Evolutionary conservation across 164 flowering plant genomes (phyloP).

Genomic region (Umbellularia californica): DNA sequence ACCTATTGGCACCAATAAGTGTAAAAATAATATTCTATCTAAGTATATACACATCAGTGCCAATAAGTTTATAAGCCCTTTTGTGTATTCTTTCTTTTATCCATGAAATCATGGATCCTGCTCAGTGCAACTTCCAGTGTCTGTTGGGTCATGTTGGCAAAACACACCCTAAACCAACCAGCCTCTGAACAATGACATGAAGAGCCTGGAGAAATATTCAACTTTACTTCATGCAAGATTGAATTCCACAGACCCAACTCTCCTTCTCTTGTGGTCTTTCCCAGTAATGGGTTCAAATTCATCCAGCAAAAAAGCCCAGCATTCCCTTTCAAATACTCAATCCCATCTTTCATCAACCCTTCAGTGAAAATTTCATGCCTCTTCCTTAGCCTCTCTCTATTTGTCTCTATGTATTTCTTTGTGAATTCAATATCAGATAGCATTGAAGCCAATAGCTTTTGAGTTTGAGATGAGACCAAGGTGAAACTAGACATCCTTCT

Average conservation of each 20-base stretch:
- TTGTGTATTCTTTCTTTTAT: conserved; percentile 3
- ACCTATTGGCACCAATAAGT: too few relatives aligned
- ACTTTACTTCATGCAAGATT: conserved; percentile 54
- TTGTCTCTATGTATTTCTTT: conserved; percentile 48
- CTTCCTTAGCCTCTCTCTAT: conserved; percentile 56
- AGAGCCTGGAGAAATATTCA: conserved; percentile 84
- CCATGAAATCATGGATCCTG: conserved; percentile 23
- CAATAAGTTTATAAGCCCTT: too few relatives aligned
- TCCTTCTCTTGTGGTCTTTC: conserved; percentile 42
- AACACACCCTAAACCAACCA: conserved; percentile 74
- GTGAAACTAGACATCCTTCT: conserved; percentile 91
- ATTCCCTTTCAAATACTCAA: conserved; percentile 74
- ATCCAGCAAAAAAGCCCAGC: conserved; percentile 92
- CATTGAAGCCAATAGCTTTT: conserved; percentile 69
- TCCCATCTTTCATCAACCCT: conserved; percentile 64
- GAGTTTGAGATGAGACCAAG: conserved; percentile 80
- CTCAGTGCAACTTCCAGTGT: conserved; percentile 19
- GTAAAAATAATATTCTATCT: too few relatives aligned
- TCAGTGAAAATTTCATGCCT: conserved; percentile 52
- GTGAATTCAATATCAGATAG: conserved; percentile 58
- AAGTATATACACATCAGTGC: too few relatives aligned
- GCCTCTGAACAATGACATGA: conserved; percentile 90
- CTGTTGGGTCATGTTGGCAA: conserved; percentile 26
- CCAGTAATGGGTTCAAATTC: conserved; percentile 65
- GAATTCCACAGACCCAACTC: conserved; percentile 65